These are phyloP conservation scores for Tricholoma hemisulphureum DNA, from an alignment of 768 basidiomycete species.

Conservation along the genomic window DNA sequence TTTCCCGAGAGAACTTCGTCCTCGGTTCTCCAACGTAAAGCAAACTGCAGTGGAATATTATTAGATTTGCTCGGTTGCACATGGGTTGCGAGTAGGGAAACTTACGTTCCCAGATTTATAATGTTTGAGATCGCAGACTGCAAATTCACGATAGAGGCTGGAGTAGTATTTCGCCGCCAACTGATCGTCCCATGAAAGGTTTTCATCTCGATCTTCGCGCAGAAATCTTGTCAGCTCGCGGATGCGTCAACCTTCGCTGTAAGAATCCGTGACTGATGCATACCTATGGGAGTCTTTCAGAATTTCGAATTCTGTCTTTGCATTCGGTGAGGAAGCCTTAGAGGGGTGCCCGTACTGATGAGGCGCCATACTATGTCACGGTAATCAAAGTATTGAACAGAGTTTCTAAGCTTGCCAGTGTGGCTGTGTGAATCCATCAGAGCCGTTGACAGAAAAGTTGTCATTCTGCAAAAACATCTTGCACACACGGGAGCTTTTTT, in stretches of 20 bases:
- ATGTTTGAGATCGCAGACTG: constrained; percentile 91
- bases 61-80: background rate
- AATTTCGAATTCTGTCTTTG: constrained; percentile 70
- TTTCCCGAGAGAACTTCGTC: constrained; percentile 81
- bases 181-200: constrained; percentile 74
- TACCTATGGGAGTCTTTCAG: constrained; percentile 72
- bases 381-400: background rate
- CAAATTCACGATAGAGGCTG: constrained; percentile 88
- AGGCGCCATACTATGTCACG: constrained; percentile 29
- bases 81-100: background rate
- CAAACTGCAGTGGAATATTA: constrained; percentile 58
- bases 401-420: background rate
- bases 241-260: background rate
- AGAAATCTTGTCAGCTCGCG: constrained; percentile 58
- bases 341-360: constrained; percentile 34
- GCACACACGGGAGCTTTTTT: too few species aligned
- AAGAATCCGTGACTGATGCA: background rate
- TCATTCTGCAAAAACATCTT: too few species aligned
- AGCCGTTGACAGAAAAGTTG: too few species aligned
- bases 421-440: background rate
- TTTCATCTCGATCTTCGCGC: constrained; percentile 58
- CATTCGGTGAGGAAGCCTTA: constrained; percentile 25
- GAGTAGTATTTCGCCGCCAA: constrained; percentile 88
- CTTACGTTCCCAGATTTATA: constrained; percentile 88
- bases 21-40: constrained; percentile 93